Evolutionary conservation across 1,139 yeast species (phyloP).

Genomic region (Geotrichum bryndzae): DNA sequence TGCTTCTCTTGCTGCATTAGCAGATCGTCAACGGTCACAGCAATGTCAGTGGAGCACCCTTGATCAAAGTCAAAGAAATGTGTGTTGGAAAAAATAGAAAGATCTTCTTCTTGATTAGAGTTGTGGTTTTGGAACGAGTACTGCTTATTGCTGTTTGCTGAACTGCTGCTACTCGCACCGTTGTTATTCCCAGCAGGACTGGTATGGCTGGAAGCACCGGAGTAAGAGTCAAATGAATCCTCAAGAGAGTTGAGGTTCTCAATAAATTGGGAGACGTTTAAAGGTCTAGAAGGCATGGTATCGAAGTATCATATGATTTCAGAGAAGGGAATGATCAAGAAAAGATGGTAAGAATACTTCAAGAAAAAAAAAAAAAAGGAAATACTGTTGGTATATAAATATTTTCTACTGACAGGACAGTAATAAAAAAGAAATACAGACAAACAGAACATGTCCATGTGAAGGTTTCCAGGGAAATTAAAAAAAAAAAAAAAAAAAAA

Average conservation of each 20-base stretch:
- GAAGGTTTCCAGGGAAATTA: neutral
- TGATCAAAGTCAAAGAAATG: constrained; percentile 41
- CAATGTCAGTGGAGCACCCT: constrained; percentile 40
- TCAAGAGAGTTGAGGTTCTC: constrained; percentile 33
- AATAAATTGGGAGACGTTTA: constrained; percentile 31
- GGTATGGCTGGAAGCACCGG: neutral
- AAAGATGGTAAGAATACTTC: neutral
- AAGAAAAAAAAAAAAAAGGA: neutral
- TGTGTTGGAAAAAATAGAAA: constrained; percentile 39
- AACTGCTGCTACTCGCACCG: neutral
- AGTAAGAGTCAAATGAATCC: constrained; percentile 19
- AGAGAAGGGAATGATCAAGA: neutral
- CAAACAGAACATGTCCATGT: neutral
- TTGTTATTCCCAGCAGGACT: neutral
- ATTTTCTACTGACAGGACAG: neutral
- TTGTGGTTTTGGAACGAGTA: neutral
- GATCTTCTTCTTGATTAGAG: constrained; percentile 32
- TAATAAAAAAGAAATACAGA: neutral
- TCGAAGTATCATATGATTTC: neutral
- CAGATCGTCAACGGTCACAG: constrained; percentile 38
- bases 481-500: no score
- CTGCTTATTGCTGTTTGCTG: neutral
- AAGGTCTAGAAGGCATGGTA: constrained; percentile 16
- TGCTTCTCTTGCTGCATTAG: constrained; percentile 37
- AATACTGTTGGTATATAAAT: neutral